A percentile compares a stretch with the other conserved stretches of the same genome.
These are phyloP conservation scores for Alternaria brassicicola DNA, from an alignment of 2,329 filamentous ascomycete species.

Conservation along the genomic window DNA sequence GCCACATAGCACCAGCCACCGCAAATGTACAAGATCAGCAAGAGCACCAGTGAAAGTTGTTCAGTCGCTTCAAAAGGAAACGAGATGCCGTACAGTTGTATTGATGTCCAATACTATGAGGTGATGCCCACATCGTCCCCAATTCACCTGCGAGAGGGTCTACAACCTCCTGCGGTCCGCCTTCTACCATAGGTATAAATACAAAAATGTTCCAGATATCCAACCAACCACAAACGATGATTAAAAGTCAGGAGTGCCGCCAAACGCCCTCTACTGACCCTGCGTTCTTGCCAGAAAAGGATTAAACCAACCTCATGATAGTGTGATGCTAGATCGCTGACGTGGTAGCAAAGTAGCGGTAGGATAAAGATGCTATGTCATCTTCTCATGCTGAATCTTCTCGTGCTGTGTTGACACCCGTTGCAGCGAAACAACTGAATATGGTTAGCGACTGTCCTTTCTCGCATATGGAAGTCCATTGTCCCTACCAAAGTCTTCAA, in stretches of 20 bases:
- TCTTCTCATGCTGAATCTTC: conserved; percentile 81
- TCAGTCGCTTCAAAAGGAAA: neutral
- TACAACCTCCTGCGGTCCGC: neutral
- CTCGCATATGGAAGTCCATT: conserved; percentile 3
- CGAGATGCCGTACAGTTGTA: neutral
- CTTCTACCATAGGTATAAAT: neutral
- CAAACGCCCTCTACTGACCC: neutral
- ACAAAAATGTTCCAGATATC: neutral
- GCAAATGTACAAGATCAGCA: neutral
- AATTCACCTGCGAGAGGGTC: neutral
- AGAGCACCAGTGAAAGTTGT: neutral
- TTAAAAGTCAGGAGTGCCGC: neutral
- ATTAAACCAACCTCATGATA: neutral
- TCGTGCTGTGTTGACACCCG: conserved; percentile 91
- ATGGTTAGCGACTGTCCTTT: conserved; percentile 54
- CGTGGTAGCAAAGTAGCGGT: neutral
- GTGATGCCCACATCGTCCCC: neutral
- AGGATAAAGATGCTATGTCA: conserved; percentile 61
- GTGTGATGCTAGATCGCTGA: neutral
- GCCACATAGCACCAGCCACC: neutral
- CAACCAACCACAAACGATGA: neutral
- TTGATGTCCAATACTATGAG: neutral
- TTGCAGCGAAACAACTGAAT: conserved; percentile 80
- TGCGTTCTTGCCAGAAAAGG: neutral
- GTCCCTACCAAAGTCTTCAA: conserved; percentile 86